Evolutionary conservation across 495 filamentous ascomycete genomes (phyloP).

Genomic region (Baudoinia panamericana): DNA sequence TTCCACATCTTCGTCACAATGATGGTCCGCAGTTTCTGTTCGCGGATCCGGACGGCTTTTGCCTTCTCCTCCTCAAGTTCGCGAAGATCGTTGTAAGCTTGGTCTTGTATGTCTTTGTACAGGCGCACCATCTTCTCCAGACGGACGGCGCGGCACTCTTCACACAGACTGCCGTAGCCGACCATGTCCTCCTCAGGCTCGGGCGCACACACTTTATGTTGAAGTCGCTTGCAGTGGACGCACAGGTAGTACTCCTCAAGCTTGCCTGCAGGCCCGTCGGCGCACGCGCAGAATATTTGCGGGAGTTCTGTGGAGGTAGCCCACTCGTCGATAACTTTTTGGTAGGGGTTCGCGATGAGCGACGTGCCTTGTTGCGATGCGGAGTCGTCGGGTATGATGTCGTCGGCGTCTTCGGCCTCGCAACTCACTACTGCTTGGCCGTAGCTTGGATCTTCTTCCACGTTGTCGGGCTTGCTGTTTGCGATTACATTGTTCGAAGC

Average conservation of each 20-base stretch:
- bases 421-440: too few relatives aligned
- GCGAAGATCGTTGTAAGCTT: neutral
- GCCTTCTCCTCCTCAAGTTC: neutral
- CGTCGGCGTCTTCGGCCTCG: too few relatives aligned
- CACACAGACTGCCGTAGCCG: neutral
- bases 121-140: conserved; percentile 4
- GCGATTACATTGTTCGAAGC: too few relatives aligned
- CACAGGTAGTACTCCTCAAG: conserved; percentile 3
- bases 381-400: too few relatives aligned
- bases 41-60: neutral
- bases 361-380: too few relatives aligned
- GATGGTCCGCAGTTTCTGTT: conserved; percentile 1
- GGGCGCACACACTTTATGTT: conserved; percentile 3
- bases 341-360: too few relatives aligned
- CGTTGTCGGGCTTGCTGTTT: too few relatives aligned
- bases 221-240: neutral
- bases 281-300: neutral
- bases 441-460: too few relatives aligned
- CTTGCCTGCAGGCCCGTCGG: neutral
- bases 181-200: neutral
- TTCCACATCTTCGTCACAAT: conserved; percentile 4
- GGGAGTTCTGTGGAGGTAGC: neutral
- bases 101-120: neutral
- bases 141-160: neutral
- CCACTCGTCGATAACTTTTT: conserved; percentile 1